A percentile compares a stretch with the other conserved stretches of the same genome.
Evolutionary conservation across 2,329 filamentous ascomycete species (phyloP).

Genomic region (Sporothrix phasma): DNA sequence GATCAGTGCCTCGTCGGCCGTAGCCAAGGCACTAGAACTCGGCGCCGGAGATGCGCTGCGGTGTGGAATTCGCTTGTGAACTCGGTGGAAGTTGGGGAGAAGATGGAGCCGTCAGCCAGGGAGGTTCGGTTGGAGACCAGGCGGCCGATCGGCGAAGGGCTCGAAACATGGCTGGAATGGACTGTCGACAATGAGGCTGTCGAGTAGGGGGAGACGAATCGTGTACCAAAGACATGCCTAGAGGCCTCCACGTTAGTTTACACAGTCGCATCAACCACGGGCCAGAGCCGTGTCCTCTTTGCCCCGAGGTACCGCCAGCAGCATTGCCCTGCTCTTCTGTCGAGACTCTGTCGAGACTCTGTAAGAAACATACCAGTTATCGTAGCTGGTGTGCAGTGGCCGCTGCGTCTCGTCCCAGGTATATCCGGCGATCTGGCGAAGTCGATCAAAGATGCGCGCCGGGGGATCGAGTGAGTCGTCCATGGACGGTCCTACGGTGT

Average conservation of each 20-base stretch:
- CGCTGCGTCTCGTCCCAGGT: constrained; percentile 59
- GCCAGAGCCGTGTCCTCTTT: no score
- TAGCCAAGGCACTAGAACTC: constrained; percentile 23
- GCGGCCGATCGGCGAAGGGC: constrained; percentile 34
- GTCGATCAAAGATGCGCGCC: constrained; percentile 59
- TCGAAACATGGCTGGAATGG: constrained; percentile 32
- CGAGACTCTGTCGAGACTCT: no score
- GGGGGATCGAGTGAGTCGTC: constrained; percentile 54
- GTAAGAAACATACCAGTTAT: constrained; percentile 72
- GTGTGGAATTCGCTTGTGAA: constrained; percentile 29
- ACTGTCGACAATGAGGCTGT: constrained; percentile 28
- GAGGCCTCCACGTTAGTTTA: neutral
- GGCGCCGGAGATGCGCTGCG: constrained; percentile 26
- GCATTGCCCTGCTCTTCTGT: no score
- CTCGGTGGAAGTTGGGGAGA: constrained; percentile 31
- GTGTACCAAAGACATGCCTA: constrained; percentile 59
- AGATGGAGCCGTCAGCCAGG: constrained; percentile 28
- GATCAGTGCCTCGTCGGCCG: constrained; percentile 43
- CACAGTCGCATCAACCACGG: neutral
- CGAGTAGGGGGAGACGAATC: constrained; percentile 42
- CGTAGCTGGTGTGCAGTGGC: constrained; percentile 62
- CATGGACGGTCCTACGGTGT: constrained; percentile 29
- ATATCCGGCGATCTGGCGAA: constrained; percentile 64
- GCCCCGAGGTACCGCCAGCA: no score
- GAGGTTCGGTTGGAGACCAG: constrained; percentile 35